These are phyloP conservation scores for Cryptococcus depauperatus DNA, from an alignment of 1,284 basidiomycete genomes.

Conservation along the genomic window DNA sequence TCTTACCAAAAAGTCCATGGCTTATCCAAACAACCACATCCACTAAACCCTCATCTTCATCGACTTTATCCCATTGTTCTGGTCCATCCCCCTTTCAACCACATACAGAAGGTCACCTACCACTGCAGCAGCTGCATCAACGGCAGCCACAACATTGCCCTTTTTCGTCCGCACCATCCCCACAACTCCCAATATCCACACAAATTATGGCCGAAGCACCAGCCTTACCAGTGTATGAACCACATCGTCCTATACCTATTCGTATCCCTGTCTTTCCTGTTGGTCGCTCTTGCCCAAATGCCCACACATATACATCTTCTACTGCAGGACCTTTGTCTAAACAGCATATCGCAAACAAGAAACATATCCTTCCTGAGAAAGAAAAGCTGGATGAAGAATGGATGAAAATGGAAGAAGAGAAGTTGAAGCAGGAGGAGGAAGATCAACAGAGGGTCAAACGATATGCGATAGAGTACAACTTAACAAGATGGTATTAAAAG, in stretches of 20 bases:
- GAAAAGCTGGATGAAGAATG: constrained; percentile 1
- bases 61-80: background rate
- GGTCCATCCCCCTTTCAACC: background rate
- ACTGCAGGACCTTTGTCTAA: background rate
- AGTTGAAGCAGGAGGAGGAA: background rate
- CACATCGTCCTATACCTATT: background rate
- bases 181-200: background rate
- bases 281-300: background rate
- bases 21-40: background rate
- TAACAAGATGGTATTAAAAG: background rate
- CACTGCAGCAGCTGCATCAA: background rate
- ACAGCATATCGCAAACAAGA: too few relatives aligned
- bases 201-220: background rate
- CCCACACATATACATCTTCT: background rate
- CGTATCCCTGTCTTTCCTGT: background rate
- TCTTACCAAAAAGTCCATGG: background rate
- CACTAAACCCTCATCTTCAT: background rate
- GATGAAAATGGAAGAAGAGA: background rate
- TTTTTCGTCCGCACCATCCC: background rate
- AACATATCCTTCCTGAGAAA: background rate
- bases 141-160: background rate
- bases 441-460: background rate
- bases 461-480: constrained; percentile 1
- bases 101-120: background rate
- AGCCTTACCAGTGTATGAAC: background rate